Percentiles rank a stretch among this genome's conserved stretches.
These are phyloP conservation scores for Omphalotus olearius DNA, from an alignment of 1,284 basidiomycete genomes.

Conservation along the genomic window DNA sequence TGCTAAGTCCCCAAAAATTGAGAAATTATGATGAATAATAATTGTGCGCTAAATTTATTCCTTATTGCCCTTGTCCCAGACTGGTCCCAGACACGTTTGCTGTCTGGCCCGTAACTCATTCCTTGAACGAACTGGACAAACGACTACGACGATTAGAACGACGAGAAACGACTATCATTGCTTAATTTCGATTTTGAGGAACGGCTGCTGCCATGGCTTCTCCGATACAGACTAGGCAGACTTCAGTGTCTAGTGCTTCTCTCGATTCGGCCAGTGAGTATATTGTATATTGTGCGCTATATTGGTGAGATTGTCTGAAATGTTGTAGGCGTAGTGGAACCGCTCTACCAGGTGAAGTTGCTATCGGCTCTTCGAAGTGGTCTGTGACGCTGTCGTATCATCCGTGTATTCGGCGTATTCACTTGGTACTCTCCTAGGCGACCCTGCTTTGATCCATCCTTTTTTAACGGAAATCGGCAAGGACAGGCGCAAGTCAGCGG, in stretches of 20 bases:
- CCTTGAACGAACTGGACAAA: too few relatives aligned
- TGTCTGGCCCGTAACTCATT: too few relatives aligned
- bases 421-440: conserved; percentile 39
- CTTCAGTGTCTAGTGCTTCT: conserved; percentile 6
- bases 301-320: background rate
- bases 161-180: background rate
- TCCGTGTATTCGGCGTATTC: background rate
- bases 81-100: too few relatives aligned
- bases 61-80: too few relatives aligned
- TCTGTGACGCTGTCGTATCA: conserved; percentile 15
- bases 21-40: too few relatives aligned
- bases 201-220: background rate
- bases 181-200: background rate
- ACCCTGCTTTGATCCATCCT: conserved; percentile 76
- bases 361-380: conserved; percentile 72
- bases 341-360: conserved; percentile 76
- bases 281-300: background rate
- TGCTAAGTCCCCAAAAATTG: too few relatives aligned
- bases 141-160: too few relatives aligned
- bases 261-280: conserved; percentile 6
- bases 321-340: conserved; percentile 34
- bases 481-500: conserved; percentile 49
- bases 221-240: background rate
- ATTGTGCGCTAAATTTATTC: too few relatives aligned
- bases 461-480: conserved; percentile 76